Evolutionary conservation across 2,329 filamentous ascomycete species (phyloP).

Genomic region (Diaporthe velutina): DNA sequence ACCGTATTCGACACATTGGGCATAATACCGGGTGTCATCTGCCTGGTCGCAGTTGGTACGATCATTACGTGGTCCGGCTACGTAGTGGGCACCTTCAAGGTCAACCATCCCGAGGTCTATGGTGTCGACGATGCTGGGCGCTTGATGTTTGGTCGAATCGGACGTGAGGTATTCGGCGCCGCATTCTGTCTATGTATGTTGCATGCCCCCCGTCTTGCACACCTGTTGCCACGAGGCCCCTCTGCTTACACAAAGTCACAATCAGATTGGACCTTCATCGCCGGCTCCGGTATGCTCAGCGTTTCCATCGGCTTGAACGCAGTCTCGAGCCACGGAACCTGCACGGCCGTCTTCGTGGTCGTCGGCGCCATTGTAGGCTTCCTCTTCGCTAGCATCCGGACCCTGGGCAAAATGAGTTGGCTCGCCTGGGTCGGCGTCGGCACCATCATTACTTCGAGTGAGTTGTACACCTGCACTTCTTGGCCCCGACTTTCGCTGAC

Average conservation of each 20-base stretch:
- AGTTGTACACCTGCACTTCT: not conserved
- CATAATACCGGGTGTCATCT: constrained; percentile 9
- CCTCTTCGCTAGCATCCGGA: constrained; percentile 43
- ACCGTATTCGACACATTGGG: constrained; percentile 25
- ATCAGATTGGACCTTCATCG: constrained; percentile 42
- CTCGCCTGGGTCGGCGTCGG: constrained; percentile 60
- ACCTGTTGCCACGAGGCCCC: fast-evolving
- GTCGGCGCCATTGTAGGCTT: constrained; percentile 44
- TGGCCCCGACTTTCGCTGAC: not conserved
- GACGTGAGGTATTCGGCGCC: constrained; percentile 13
- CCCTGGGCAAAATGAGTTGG: constrained; percentile 40
- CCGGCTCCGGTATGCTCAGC: constrained; percentile 42
- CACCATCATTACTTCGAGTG: constrained; percentile 55
- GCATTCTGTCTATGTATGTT: constrained; percentile 13
- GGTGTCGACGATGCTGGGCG: not conserved
- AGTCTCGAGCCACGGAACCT: constrained; percentile 45
- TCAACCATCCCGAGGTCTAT: constrained; percentile 3
- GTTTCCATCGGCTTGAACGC: constrained; percentile 45
- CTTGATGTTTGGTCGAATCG: constrained; percentile 15
- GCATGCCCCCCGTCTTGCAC: not conserved
- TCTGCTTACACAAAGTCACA: constrained; percentile 29
- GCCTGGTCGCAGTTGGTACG: not conserved
- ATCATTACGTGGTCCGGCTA: constrained; percentile 26
- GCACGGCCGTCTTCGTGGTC: constrained; percentile 46
- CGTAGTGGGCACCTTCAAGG: constrained; percentile 3